Evolutionary conservation across 2,329 filamentous ascomycete species (phyloP).

Genomic region (Mycosphaerella sp.): DNA sequence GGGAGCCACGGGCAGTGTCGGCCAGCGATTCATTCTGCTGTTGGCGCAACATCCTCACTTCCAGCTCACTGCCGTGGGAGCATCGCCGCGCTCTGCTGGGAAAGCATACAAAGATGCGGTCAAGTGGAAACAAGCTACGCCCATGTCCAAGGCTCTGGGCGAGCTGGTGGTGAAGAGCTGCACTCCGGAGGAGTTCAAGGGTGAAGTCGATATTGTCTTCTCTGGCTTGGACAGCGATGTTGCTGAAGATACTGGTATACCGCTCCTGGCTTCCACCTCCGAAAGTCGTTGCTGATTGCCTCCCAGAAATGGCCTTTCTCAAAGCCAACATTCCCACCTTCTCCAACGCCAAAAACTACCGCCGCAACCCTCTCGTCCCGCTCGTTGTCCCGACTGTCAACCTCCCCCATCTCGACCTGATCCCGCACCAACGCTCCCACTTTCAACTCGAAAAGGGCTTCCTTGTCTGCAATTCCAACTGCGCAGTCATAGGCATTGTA

Average conservation of each 20-base stretch:
- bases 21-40: conserved; percentile 90
- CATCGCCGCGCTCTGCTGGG: conserved; percentile 79
- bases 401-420: conserved; percentile 75
- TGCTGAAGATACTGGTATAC: conserved; percentile 76
- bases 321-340: conserved; percentile 85
- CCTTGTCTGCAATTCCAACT: conserved; percentile 96
- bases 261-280: not conserved
- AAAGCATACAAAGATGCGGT: conserved; percentile 95
- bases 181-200: conserved; percentile 70
- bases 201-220: conserved; percentile 83
- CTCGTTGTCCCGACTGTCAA: conserved; percentile 95
- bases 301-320: conserved; percentile 78
- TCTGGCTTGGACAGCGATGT: conserved; percentile 88
- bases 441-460: conserved; percentile 75
- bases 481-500: conserved; percentile 91
- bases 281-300: not conserved
- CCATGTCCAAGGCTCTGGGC: conserved; percentile 69
- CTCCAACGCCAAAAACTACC: conserved; percentile 97
- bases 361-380: conserved; percentile 80
- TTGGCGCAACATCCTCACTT: conserved; percentile 83
- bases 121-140: conserved; percentile 83
- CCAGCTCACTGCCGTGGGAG: conserved; percentile 79
- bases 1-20: conserved; percentile 88
- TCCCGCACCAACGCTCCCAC: conserved; percentile 76
- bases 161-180: conserved; percentile 83